Conservation (phyloP, 805 yeast genomes). For the Dipodascus geniculatus region DNA sequence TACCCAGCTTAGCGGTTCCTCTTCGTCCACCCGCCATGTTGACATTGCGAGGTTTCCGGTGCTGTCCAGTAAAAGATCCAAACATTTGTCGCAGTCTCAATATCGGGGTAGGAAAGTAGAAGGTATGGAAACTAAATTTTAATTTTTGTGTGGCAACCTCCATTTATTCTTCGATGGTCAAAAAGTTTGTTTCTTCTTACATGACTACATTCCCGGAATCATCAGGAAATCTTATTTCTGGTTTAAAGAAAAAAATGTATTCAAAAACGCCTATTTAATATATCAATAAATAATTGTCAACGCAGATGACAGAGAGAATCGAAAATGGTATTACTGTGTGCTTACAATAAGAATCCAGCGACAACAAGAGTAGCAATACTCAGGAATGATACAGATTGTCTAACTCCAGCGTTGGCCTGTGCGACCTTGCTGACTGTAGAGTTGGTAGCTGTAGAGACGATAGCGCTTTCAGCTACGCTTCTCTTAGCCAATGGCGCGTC, state of each 20-base stretch:
- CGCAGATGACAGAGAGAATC: not conserved
- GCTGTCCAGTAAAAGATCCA: constrained; percentile 48
- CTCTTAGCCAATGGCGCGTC: not conserved
- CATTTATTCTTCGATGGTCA: no score
- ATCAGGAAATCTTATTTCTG: not conserved
- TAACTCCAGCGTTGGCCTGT: not conserved
- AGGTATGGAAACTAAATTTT: no score
- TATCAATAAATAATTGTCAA: not conserved
- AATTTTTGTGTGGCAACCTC: not conserved
- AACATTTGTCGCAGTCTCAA: not conserved
- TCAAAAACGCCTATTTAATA: no score
- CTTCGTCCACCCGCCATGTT: constrained; percentile 44
- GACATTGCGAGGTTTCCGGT: constrained; percentile 43
- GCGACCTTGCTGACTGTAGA: not conserved
- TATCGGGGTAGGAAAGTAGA: no score
- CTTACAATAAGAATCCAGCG: not conserved
- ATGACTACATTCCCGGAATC: no score
- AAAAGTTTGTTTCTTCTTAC: no score
- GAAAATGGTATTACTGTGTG: not conserved
- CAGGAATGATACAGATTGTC: not conserved
- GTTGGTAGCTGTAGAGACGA: not conserved
- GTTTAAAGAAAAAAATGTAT: not conserved
- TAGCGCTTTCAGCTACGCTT: not conserved
- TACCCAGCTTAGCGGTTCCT: constrained; percentile 11
- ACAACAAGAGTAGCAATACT: not conserved